Conservation (phyloP, 1,139 yeast species). For the Sugiyamaella neomexicana region DNA sequence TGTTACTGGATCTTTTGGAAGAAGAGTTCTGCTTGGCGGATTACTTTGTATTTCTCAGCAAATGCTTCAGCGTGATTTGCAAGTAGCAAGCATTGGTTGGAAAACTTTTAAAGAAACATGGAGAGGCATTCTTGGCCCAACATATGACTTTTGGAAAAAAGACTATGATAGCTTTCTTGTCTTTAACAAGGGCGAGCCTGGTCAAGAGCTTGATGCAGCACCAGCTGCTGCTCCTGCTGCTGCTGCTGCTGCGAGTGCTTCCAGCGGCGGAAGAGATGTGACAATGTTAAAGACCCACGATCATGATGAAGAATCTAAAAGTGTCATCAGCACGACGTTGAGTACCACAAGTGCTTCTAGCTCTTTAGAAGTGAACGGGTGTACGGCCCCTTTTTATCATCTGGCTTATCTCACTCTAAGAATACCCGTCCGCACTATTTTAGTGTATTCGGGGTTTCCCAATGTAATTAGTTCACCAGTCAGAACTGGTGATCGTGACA, state of each 20-base stretch:
- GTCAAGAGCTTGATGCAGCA: slow-evolving; percentile 3
- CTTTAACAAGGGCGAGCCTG: slow-evolving; percentile 9
- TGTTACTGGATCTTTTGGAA: slow-evolving; percentile 55
- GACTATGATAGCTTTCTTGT: slow-evolving; percentile 22
- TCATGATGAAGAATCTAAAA: slow-evolving; percentile 6
- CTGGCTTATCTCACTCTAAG: slow-evolving; percentile 71
- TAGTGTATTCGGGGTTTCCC: slow-evolving; percentile 79
- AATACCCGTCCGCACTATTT: slow-evolving; percentile 67
- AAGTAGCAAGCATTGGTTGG: slow-evolving; percentile 50
- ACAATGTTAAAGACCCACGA: not conserved
- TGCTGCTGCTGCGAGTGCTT: not conserved
- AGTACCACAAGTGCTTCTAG: slow-evolving; percentile 2
- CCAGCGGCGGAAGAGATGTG: not conserved
- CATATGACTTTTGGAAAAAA: slow-evolving; percentile 58
- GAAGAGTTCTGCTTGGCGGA: slow-evolving; percentile 68
- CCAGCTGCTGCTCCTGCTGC: not conserved
- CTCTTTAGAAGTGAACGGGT: slow-evolving; percentile 27
- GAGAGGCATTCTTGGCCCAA: slow-evolving; percentile 63
- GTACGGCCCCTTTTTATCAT: slow-evolving; percentile 36
- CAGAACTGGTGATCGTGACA: slow-evolving; percentile 24
- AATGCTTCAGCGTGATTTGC: slow-evolving; percentile 72
- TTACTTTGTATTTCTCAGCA: slow-evolving; percentile 67
- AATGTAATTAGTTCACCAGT: slow-evolving; percentile 58
- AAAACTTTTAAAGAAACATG: slow-evolving; percentile 48
- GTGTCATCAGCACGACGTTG: slow-evolving; percentile 5